phyloP scores from a whole-genome alignment of 768 basidiomycete species.

The Tulasnella sp. region DNA sequence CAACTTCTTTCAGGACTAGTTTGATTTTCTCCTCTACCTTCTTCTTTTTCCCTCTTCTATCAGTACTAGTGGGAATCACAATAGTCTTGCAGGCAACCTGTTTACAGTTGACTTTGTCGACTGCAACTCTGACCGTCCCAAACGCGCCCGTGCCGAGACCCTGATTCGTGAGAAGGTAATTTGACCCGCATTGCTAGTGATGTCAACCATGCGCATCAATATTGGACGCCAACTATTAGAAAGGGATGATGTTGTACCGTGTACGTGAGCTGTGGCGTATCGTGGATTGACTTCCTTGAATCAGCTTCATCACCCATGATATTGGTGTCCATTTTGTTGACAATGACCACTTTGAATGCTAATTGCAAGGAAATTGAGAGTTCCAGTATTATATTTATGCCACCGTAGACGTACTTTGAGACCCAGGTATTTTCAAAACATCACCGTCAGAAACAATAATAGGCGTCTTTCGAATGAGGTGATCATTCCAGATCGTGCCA shows the following conservation, averaged over 20 bases:
- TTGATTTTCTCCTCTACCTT: too few relatives aligned
- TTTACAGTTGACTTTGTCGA: conserved; percentile 2
- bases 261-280: background rate
- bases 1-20: conserved; percentile 15
- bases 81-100: conserved; percentile 17
- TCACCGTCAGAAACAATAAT: conserved; percentile 13
- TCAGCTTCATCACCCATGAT: too few relatives aligned
- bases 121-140: conserved; percentile 14
- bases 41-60: background rate
- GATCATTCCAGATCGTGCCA: conserved; percentile 10
- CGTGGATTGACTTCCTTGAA: too few relatives aligned
- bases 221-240: background rate
- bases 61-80: background rate
- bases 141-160: conserved; percentile 8
- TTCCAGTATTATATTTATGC: too few relatives aligned
- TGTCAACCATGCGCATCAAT: background rate
- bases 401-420: background rate
- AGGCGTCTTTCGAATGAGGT: conserved; percentile 8
- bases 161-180: conserved; percentile 8
- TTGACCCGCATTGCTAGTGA: background rate
- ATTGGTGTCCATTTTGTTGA: conserved; percentile 11
- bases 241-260: background rate
- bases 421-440: conserved; percentile 5
- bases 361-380: background rate
- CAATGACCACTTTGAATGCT: conserved; percentile 8